Conservation (phyloP, 2,329 filamentous ascomycete genomes). For the Pseudocercospora fuligena region DNA sequence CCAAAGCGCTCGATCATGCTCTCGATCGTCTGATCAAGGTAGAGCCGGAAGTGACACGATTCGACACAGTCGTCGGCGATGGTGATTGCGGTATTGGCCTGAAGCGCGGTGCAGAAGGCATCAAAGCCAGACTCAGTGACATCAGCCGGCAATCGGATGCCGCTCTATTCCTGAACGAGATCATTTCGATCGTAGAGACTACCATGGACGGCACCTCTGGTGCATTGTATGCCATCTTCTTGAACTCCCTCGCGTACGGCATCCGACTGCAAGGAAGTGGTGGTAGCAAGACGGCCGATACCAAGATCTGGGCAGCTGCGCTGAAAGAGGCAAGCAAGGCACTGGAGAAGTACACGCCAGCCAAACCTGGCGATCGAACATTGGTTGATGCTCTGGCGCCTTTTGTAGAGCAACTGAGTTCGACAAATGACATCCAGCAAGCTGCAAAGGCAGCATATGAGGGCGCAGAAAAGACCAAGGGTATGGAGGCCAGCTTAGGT, state of each 20-base stretch:
- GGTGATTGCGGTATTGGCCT: conserved; percentile 88
- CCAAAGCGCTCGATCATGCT: conserved; percentile 59
- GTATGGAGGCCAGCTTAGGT: conserved; percentile 88
- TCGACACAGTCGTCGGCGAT: conserved; percentile 83
- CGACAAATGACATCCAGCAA: conserved; percentile 68
- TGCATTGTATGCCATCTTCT: conserved; percentile 85
- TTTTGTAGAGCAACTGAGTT: conserved; percentile 74
- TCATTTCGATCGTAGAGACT: conserved; percentile 68
- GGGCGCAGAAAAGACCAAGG: conserved; percentile 83
- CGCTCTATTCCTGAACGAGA: conserved; percentile 63
- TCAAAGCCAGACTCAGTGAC: conserved; percentile 53
- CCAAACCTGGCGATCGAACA: conserved; percentile 85
- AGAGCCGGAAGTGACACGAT: conserved; percentile 69
- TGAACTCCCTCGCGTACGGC: conserved; percentile 80
- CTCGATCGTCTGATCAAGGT: conserved; percentile 67
- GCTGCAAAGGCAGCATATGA: conserved; percentile 76
- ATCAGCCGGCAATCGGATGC: conserved; percentile 50
- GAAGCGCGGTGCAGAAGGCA: conserved; percentile 79
- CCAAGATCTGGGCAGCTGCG: conserved; percentile 66
- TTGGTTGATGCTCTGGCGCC: conserved; percentile 87
- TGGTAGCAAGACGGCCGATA: conserved; percentile 40
- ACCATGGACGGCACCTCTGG: conserved; percentile 77
- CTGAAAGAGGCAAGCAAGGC: conserved; percentile 72
- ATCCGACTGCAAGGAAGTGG: conserved; percentile 58
- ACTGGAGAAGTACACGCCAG: conserved; percentile 84